Evolutionary conservation across 2,329 filamentous ascomycete species (phyloP).

Genomic region (Verticillium dahliae): DNA sequence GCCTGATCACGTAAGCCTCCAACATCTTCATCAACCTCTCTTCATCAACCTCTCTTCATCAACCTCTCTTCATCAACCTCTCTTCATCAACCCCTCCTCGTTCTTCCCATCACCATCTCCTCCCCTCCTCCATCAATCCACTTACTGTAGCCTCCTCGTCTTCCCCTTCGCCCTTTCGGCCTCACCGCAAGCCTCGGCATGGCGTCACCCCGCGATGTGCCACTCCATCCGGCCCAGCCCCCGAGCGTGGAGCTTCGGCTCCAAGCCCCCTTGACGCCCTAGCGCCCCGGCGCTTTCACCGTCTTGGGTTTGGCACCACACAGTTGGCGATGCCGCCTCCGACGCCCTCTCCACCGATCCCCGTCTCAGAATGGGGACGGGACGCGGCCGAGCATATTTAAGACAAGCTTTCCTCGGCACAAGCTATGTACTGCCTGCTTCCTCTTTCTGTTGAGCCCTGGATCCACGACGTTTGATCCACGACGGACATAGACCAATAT

Average conservation of each 20-base stretch:
- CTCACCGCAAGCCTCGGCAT: neutral
- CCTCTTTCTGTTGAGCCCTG: neutral
- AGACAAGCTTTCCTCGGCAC: neutral
- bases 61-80: no score
- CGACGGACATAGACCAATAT: no score
- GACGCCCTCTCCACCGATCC: neutral
- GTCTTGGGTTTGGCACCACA: neutral
- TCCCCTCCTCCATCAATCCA: neutral
- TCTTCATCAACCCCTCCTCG: no score
- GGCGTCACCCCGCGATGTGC: neutral
- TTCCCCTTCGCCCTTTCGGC: neutral
- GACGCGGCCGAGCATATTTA: neutral
- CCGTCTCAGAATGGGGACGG: neutral
- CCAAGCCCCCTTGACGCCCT: neutral
- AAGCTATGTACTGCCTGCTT: neutral
- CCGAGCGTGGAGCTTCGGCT: neutral
- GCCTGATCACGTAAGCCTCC: neutral
- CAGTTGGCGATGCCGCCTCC: neutral
- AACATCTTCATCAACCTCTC: no score
- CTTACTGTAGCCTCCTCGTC: neutral
- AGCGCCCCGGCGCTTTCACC: neutral
- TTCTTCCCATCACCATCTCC: no score
- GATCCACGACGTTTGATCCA: no score
- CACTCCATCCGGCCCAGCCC: neutral
- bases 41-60: no score